Conservation (phyloP, 208 protist genomes). For the Phytomonas sp. region DNA sequence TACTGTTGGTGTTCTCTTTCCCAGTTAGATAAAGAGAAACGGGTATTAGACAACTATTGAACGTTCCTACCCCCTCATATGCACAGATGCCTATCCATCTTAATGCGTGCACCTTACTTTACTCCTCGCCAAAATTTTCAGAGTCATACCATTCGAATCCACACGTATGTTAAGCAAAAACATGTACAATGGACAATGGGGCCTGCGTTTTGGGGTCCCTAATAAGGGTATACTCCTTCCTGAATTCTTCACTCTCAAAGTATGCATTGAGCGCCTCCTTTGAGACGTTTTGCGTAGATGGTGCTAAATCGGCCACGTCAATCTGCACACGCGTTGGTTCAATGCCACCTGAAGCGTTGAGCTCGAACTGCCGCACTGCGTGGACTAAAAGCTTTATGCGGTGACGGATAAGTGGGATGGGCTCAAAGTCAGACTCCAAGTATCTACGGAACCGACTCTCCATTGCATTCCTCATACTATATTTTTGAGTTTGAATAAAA, state of each 20-base stretch:
- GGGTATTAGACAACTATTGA: neutral
- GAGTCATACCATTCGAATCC: neutral
- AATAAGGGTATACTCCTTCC: constrained; percentile 71
- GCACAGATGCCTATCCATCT: neutral
- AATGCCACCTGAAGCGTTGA: constrained; percentile 66
- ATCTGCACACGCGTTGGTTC: constrained; percentile 73
- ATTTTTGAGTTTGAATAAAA: constrained; percentile 96
- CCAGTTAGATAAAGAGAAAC: neutral
- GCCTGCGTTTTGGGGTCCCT: constrained; percentile 63
- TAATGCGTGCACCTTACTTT: neutral
- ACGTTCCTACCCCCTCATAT: neutral
- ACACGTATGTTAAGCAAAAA: constrained; percentile 16
- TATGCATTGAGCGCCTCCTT: constrained; percentile 72
- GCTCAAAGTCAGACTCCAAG: constrained; percentile 80
- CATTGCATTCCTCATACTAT: constrained; percentile 85
- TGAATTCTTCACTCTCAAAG: constrained; percentile 77
- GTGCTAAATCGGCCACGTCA: constrained; percentile 70
- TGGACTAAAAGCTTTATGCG: constrained; percentile 76
- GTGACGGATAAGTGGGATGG: constrained; percentile 80
- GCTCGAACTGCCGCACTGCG: constrained; percentile 77
- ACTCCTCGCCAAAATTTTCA: neutral
- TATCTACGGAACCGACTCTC: constrained; percentile 82
- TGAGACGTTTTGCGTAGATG: constrained; percentile 72
- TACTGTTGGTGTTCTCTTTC: neutral
- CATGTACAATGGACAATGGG: constrained; percentile 77